Conservation (phyloP, 2,329 filamentous ascomycete species). For the Fusarium dlaminii region DNA sequence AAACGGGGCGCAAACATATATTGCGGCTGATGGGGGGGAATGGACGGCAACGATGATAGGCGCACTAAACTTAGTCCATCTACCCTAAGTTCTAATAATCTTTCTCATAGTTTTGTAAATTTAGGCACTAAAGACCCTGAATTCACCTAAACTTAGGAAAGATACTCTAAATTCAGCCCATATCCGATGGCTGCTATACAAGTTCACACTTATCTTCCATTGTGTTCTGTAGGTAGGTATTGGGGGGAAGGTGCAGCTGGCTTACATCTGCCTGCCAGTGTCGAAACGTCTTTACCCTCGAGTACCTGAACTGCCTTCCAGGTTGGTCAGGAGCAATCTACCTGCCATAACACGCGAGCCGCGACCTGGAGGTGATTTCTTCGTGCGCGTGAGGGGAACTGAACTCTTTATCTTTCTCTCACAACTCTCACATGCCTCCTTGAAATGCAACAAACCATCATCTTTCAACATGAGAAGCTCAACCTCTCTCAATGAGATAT, state of each 20-base stretch:
- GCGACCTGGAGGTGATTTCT: neutral
- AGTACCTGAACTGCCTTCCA: neutral
- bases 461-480: neutral
- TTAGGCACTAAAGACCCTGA: neutral
- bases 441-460: neutral
- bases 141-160: neutral
- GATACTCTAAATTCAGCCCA: neutral
- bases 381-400: neutral
- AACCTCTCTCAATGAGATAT: neutral
- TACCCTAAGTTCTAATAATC: neutral
- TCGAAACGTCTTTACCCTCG: neutral
- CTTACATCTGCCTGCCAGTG: neutral
- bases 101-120: neutral
- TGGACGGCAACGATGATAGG: slow-evolving; percentile 13
- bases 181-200: neutral
- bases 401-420: neutral
- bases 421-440: neutral
- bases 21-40: slow-evolving; percentile 29
- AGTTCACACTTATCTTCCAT: neutral
- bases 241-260: neutral
- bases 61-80: neutral
- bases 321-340: neutral
- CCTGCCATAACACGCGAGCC: neutral
- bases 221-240: neutral
- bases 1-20: slow-evolving; percentile 17